These are phyloP conservation scores for Arabis alpina DNA, from an alignment of 345 rosid species.

Conservation along the genomic window DNA sequence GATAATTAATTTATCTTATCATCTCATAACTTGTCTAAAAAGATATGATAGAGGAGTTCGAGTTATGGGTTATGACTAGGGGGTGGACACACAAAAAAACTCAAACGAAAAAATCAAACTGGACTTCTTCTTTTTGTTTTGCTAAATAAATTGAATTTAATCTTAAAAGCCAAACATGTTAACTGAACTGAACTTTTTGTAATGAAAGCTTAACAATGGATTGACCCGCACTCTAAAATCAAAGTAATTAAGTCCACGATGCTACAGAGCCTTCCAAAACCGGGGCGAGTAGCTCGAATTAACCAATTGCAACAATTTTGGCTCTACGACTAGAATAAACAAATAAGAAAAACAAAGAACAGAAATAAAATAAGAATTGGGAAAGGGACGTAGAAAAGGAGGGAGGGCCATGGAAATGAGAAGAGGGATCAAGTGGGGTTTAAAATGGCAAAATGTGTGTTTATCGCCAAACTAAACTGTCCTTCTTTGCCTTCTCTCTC, in stretches of 20 bases:
- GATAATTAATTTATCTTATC: no score
- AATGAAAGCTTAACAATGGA: not conserved
- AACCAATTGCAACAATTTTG: constrained; percentile 30
- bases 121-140: no score
- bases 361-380: constrained; percentile 25
- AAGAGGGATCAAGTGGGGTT: constrained; percentile 49
- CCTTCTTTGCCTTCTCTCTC: constrained; percentile 43
- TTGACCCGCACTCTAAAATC: not conserved
- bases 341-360: constrained; percentile 21
- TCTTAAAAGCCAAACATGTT: not conserved
- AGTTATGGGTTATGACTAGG: not conserved
- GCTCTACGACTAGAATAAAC: constrained; percentile 19
- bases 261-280: constrained; percentile 31
- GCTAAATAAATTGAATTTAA: no score
- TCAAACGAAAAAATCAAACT: not conserved
- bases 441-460: constrained; percentile 43
- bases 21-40: no score
- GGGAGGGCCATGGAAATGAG: constrained; percentile 32
- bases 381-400: constrained; percentile 41
- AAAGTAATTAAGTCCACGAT: constrained; percentile 11
- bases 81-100: not conserved
- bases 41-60: no score
- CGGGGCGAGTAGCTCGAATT: constrained; percentile 2
- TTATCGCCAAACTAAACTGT: constrained; percentile 44
- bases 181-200: not conserved